phyloP scores from a whole-genome alignment of 2,329 filamentous ascomycete species.

The Trichoderma atroviride region DNA sequence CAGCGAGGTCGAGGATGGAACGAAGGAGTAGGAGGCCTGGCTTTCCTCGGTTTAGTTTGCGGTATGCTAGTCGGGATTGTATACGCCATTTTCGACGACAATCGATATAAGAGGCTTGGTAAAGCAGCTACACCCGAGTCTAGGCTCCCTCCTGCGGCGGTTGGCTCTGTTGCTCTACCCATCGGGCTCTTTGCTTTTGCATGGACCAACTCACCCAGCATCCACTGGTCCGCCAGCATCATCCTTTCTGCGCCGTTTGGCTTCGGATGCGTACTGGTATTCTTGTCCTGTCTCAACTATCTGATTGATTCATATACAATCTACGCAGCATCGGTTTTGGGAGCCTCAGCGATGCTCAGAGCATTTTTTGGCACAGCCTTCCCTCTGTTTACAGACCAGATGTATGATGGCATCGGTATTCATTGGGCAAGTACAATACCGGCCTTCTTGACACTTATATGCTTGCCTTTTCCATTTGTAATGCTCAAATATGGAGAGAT shows the following conservation, averaged over 20 bases:
- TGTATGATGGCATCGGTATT: background rate
- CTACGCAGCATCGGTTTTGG: background rate
- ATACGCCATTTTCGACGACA: background rate
- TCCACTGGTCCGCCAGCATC: constrained; percentile 1
- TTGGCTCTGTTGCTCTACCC: background rate
- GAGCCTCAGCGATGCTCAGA: constrained; percentile 10
- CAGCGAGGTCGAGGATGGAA: constrained; percentile 55
- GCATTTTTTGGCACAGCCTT: constrained; percentile 6
- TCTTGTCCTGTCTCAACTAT: background rate
- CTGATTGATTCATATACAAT: constrained; percentile 1
- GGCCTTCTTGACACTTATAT: background rate
- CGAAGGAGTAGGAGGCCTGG: constrained; percentile 50
- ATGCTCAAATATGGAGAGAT: background rate
- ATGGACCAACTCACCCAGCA: constrained; percentile 2
- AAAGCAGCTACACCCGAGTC: constrained; percentile 4
- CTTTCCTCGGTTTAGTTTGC: constrained; percentile 8
- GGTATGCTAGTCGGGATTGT: background rate
- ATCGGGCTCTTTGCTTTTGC: background rate
- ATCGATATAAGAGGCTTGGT: background rate
- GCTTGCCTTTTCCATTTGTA: constrained; percentile 6
- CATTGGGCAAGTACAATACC: constrained; percentile 4
- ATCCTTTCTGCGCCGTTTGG: constrained; percentile 9
- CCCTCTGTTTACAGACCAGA: background rate
- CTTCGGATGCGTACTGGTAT: background rate
- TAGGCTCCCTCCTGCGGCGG: background rate